Percentiles rank a stretch among this genome's conserved stretches.
Evolutionary conservation across 2,329 filamentous ascomycete genomes (phyloP).

Genomic region (Neonectria punicea): DNA sequence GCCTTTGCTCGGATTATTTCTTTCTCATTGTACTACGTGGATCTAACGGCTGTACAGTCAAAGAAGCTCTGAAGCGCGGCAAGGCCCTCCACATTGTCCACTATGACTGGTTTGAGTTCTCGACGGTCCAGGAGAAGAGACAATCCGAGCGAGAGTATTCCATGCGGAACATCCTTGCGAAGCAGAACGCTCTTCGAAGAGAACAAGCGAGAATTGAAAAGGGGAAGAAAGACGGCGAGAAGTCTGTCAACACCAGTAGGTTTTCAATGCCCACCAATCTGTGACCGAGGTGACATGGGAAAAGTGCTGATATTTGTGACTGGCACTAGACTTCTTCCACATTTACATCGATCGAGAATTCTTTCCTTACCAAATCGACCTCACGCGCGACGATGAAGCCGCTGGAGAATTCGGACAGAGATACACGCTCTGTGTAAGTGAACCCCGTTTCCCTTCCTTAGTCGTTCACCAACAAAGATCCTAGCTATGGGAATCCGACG

Average conservation of each 20-base stretch:
- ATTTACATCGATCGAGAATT: slow-evolving; percentile 71
- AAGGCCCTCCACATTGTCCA: slow-evolving; percentile 55
- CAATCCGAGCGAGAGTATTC: slow-evolving; percentile 53
- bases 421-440: slow-evolving; percentile 68
- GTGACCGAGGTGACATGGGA: neutral
- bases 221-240: slow-evolving; percentile 53
- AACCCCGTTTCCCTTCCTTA: neutral
- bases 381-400: slow-evolving; percentile 63
- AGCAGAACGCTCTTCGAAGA: slow-evolving; percentile 45
- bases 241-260: slow-evolving; percentile 62
- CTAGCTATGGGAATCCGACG: slow-evolving; percentile 75
- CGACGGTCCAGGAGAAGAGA: slow-evolving; percentile 46
- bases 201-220: slow-evolving; percentile 50
- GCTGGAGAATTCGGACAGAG: slow-evolving; percentile 64
- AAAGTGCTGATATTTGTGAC: neutral
- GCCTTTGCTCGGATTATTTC: neutral
- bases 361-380: slow-evolving; percentile 71
- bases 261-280: slow-evolving; percentile 10
- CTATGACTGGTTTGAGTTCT: slow-evolving; percentile 65
- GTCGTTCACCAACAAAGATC: neutral
- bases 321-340: slow-evolving; percentile 65
- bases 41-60: slow-evolving; percentile 45
- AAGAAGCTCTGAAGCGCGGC: slow-evolving; percentile 49
- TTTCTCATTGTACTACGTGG: neutral
- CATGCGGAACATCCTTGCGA: slow-evolving; percentile 48